Base-by-base conservation (phyloP, 2,329 filamentous ascomycete species). In the Colletotrichum tropicicola region DNA sequence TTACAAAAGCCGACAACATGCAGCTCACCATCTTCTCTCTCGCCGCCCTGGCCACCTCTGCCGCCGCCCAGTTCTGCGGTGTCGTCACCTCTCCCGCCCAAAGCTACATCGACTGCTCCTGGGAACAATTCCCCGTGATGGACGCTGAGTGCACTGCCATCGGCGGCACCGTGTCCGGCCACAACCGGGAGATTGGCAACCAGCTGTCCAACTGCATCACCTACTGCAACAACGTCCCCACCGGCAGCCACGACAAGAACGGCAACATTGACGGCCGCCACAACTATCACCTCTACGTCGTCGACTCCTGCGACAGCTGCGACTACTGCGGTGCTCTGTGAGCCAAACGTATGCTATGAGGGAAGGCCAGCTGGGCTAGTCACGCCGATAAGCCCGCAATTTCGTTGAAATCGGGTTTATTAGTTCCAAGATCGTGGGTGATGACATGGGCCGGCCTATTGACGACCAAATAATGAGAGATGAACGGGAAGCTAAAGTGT, bases 191-290 rank as follows among this genome's bases (percentile, higher is more conserved):
- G 30, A 12, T 17, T 28, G 41, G 41, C 51, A 37, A 37, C 30
- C 48, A 52, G 17, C 13, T 37, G 12, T 39, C 32, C n/a, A 58
- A 58, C 44, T 58, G 55, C 44, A 51, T 58, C 44, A 58, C 55
- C 7, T 58, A 58, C 55, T 58, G 55, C 55, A 58, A 58, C 55
- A 58, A 58, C 15, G 55, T 58, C 9, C 43, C 55, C 30, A 30
- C 55, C 8, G 44, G 55, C 23, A 23, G 32, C 12, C 55, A 58
- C 23, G 43, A 58, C 12, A 58, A 13, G 30, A 58, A 30, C n/a
- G 55, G 32, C n/a, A 12, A 30, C 13, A 28, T 43, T 35, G 37
- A 35, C 13, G 51, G 32, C 1, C 13, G 32, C 23, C 41, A 41
- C 35, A 44, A 45, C 10, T 45, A 45, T 37, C 52, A 55, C 19